Base-by-base conservation (phyloP, 1,284 basidiomycete species). In the Ustilago trichophora region DNA sequence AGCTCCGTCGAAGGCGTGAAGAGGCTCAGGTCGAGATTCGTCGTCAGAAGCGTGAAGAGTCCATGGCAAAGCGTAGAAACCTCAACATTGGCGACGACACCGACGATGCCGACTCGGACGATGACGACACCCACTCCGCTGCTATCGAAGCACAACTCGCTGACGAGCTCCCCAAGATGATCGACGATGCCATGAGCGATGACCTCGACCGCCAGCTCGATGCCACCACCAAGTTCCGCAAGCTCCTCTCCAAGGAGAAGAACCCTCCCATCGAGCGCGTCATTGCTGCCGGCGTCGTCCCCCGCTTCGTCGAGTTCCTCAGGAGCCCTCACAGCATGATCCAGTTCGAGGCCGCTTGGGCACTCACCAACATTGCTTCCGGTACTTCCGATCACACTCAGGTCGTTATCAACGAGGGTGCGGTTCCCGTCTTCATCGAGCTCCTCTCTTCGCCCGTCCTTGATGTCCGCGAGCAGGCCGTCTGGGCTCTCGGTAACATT, bases 301-400 rank as follows among this genome's bases (percentile, higher is more conserved):
- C 93, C 58, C 91, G 95, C 62, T 98, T 99, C 76, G 96, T 98
- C 58, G 89, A 97, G 83, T 98, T 98, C 84, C 85, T 99, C 72
- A 87, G 88, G 73, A 89, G 86, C 70, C 88, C 89, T 54, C 91
- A 95, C 83, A 90, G 92, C 46, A 95, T 98, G 92, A 89, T 98
- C 75, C 94, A 98, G 92, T 98, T 98, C 79, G 95, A 98, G 84
- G 95, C 96, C 48, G 96, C 96, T 7, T 99, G 96, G 96, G 96
- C 96, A 38, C 87, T 99, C 74, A 98, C 96, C 78, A 99, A 99
- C 86, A 98, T 99, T 74, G 96, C 96, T 15, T 98, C 96, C 48
- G 96, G 96, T 44, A 99, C 96, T 31, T 94, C 94, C 27, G 92
- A 96, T 72, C 96, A 99, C 83, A 99, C 94, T 40, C 93, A 97